These are phyloP conservation scores for Thyridium curvatum DNA, from an alignment of 2,329 filamentous ascomycete species.

Conservation along the genomic window DNA sequence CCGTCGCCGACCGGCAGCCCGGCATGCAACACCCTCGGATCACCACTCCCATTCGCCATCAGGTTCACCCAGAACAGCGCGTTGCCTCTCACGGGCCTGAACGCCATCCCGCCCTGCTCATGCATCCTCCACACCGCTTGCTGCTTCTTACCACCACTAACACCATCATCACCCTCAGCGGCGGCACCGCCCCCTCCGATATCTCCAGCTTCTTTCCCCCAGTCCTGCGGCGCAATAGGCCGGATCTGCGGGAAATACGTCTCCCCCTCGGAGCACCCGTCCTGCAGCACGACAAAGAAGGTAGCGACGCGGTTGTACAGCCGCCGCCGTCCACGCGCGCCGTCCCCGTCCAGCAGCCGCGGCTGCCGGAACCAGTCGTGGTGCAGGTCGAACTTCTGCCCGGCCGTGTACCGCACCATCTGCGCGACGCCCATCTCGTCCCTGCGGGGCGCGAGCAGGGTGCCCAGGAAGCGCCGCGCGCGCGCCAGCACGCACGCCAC, in stretches of 20 bases:
- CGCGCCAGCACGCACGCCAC: conserved; percentile 26
- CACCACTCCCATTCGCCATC: conserved; percentile 28
- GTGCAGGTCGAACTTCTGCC: conserved; percentile 29
- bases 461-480: conserved; percentile 25
- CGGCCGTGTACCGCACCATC: conserved; percentile 28
- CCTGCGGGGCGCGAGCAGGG: conserved; percentile 18
- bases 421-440: conserved; percentile 29
- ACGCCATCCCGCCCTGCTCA: conserved; percentile 27
- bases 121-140: conserved; percentile 22
- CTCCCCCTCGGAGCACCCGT: conserved; percentile 25
- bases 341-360: conserved; percentile 11
- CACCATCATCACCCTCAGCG: too few relatives aligned
- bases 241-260: conserved; percentile 29
- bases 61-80: conserved; percentile 37
- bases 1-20: conserved; percentile 29
- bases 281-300: conserved; percentile 28
- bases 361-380: conserved; percentile 27
- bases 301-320: conserved; percentile 27
- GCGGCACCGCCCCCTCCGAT: conserved; percentile 1
- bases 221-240: conserved; percentile 4
- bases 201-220: neutral
- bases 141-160: neutral
- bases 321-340: conserved; percentile 10
- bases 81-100: conserved; percentile 29
- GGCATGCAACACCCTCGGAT: conserved; percentile 29